These are phyloP conservation scores for Rhynchosporium graminicola DNA, from an alignment of 2,329 filamentous ascomycete genomes.

Conservation along the genomic window DNA sequence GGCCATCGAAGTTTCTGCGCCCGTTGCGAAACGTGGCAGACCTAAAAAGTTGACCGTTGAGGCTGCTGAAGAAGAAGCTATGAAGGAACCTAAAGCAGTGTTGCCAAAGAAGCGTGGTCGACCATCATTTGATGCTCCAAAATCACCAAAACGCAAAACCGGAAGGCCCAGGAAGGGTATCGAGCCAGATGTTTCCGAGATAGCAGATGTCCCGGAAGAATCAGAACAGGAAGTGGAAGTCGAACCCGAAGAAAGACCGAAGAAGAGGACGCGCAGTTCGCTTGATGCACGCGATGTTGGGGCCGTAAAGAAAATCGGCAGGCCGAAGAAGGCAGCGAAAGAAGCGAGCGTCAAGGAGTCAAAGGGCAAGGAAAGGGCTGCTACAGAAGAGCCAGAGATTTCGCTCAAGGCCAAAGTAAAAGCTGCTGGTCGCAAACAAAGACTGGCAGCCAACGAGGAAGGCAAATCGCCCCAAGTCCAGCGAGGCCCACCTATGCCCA, in stretches of 20 bases:
- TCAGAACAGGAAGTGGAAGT: constrained; percentile 17
- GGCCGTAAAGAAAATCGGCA: constrained; percentile 9
- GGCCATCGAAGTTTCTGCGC: constrained; percentile 34
- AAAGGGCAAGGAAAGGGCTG: constrained; percentile 13
- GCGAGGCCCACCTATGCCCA: constrained; percentile 43
- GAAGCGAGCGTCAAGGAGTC: constrained; percentile 24
- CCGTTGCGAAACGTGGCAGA: constrained; percentile 34
- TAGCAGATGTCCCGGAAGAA: constrained; percentile 11
- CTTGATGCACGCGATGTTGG: constrained; percentile 20
- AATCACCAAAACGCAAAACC: constrained; percentile 18
- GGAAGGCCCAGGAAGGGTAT: constrained; percentile 20
- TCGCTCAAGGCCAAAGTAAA: constrained; percentile 24
- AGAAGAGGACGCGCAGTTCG: constrained; percentile 29
- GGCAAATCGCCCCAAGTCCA: constrained; percentile 35
- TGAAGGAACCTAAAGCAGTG: constrained; percentile 5
- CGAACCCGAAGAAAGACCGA: constrained; percentile 21
- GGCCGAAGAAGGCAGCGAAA: constrained; percentile 23
- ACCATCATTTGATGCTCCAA: constrained; percentile 15
- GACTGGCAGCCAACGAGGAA: constrained; percentile 32
- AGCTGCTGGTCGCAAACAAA: constrained; percentile 23
- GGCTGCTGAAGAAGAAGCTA: constrained; percentile 19
- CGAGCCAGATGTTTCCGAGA: constrained; percentile 22
- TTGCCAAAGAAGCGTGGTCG: constrained; percentile 10
- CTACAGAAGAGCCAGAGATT: background rate
- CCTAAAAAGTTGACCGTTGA: constrained; percentile 33